These are phyloP conservation scores for Ceratorhiza oryzae-sativae DNA, from an alignment of 1,284 basidiomycete genomes.

Conservation along the genomic window DNA sequence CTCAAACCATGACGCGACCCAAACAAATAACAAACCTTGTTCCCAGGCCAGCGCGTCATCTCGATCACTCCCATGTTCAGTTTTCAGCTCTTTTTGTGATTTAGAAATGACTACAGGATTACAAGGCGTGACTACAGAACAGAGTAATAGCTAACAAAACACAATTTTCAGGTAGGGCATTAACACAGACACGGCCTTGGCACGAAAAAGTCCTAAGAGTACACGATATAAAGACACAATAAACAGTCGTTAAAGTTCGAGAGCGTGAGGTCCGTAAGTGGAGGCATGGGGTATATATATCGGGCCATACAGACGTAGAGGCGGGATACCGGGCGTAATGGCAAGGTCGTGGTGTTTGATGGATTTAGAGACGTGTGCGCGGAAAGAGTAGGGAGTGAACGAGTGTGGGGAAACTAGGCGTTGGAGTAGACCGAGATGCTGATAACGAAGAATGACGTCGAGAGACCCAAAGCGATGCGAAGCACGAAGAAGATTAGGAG, in stretches of 20 bases:
- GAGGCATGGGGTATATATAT: constrained; percentile 10
- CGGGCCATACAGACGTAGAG: neutral
- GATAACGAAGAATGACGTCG: constrained; percentile 28
- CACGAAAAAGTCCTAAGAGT: neutral
- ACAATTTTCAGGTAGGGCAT: neutral
- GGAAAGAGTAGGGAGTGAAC: neutral
- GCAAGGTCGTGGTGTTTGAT: neutral
- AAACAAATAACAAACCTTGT: neutral
- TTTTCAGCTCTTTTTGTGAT: neutral
- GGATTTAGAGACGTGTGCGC: neutral
- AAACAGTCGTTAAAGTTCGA: constrained; percentile 5
- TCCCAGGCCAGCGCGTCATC: neutral
- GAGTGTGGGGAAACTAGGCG: constrained; percentile 15
- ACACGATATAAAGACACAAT: constrained; percentile 16
- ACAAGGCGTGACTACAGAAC: constrained; percentile 19
- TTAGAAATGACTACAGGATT: neutral
- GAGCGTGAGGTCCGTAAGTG: neutral
- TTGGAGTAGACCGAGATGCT: constrained; percentile 2
- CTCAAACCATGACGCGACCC: constrained; percentile 5
- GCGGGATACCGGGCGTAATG: neutral
- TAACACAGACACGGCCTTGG: constrained; percentile 4
- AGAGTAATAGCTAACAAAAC: neutral
- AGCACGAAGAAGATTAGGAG: neutral
- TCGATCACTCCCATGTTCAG: neutral
- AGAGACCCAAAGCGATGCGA: neutral